phyloP scores from a whole-genome alignment of 495 filamentous ascomycete species.

The Pyronema omphalodes region DNA sequence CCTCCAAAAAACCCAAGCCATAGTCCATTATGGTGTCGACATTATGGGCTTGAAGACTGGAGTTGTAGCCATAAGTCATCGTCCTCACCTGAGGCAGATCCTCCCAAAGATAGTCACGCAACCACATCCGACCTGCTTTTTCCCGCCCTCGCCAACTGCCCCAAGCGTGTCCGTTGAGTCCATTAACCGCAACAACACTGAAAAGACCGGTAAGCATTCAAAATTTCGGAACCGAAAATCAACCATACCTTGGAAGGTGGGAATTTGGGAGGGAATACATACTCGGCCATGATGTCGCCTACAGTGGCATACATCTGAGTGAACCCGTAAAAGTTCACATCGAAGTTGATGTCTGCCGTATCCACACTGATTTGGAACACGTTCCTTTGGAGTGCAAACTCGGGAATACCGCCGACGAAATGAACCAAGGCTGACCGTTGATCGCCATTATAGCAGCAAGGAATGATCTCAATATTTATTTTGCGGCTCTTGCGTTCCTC shows the following conservation, averaged over 20 bases:
- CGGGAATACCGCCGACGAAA: background rate
- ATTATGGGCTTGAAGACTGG: background rate
- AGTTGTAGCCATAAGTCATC: slow-evolving; percentile 7
- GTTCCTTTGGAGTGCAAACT: background rate
- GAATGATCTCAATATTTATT: background rate
- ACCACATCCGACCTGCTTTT: slow-evolving; percentile 1
- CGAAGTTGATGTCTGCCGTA: slow-evolving; percentile 1
- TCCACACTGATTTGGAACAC: background rate
- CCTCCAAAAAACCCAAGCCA: background rate
- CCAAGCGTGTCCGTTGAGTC: slow-evolving; percentile 5
- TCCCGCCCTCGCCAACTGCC: background rate
- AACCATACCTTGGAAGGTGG: background rate
- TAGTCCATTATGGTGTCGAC: slow-evolving; percentile 3
- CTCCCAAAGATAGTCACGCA: slow-evolving; percentile 7
- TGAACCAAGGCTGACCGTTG: background rate
- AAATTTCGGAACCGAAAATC: no score
- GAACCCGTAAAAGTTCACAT: slow-evolving; percentile 7
- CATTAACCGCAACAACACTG: slow-evolving; percentile 7
- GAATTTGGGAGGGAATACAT: background rate
- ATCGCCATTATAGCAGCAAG: background rate
- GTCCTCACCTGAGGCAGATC: slow-evolving; percentile 4
- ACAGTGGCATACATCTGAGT: slow-evolving; percentile 8
- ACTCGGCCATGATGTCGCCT: slow-evolving; percentile 10
- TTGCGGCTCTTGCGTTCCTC: background rate
- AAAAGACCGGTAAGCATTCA: background rate